Percentiles rank a stretch among this genome's conserved stretches.
Evolutionary conservation across 495 filamentous ascomycete species (phyloP).

Genomic region (Entonaema liquescens): DNA sequence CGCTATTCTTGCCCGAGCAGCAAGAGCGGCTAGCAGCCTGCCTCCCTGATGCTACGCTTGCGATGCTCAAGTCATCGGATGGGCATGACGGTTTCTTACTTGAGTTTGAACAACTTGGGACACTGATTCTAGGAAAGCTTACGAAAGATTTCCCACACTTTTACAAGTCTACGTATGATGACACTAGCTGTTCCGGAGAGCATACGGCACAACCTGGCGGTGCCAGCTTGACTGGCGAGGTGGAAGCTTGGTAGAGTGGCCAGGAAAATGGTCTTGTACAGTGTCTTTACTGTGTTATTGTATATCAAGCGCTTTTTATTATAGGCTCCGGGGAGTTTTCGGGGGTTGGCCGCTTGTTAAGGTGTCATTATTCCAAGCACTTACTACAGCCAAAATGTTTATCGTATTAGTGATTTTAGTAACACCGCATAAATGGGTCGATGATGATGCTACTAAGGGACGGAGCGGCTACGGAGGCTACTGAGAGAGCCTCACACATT

Average conservation of each 20-base stretch:
- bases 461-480: background rate
- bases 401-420: slow-evolving; percentile 4
- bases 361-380: slow-evolving; percentile 8
- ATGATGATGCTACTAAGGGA: background rate
- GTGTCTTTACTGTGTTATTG: slow-evolving; percentile 10
- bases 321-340: slow-evolving; percentile 8
- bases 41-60: slow-evolving; percentile 45
- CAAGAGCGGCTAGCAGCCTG: slow-evolving; percentile 43
- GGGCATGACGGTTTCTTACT: slow-evolving; percentile 53
- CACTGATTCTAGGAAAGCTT: slow-evolving; percentile 42
- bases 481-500: background rate
- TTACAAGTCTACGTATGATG: slow-evolving; percentile 29
- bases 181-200: slow-evolving; percentile 1
- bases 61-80: slow-evolving; percentile 41
- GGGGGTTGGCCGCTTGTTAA: background rate
- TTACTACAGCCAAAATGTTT: background rate
- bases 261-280: background rate
- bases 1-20: slow-evolving; percentile 48
- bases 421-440: slow-evolving; percentile 6
- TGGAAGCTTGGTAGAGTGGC: slow-evolving; percentile 32
- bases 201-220: slow-evolving; percentile 34
- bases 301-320: slow-evolving; percentile 17
- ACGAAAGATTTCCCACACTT: slow-evolving; percentile 39
- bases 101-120: slow-evolving; percentile 46
- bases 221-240: slow-evolving; percentile 36